Conservation (phyloP, 2,329 filamentous ascomycete species). For the Xylaria sp. region DNA sequence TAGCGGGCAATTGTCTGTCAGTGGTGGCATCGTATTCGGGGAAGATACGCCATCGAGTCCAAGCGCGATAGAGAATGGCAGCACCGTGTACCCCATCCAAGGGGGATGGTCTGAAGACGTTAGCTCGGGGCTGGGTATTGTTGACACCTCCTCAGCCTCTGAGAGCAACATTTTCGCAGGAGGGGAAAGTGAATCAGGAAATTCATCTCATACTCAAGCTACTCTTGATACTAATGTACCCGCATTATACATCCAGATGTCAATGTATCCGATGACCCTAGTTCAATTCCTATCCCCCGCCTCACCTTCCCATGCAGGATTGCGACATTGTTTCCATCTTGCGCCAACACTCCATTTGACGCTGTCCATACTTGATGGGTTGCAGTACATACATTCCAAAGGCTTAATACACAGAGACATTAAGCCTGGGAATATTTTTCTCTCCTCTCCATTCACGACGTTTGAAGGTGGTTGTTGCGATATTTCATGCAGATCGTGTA, state of each 20-base stretch:
- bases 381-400: constrained; percentile 71
- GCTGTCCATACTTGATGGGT: constrained; percentile 67
- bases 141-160: constrained; percentile 38
- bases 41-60: constrained; percentile 40
- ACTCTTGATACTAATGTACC: constrained; percentile 50
- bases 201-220: constrained; percentile 47
- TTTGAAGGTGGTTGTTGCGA: constrained; percentile 46
- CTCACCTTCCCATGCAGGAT: constrained; percentile 43
- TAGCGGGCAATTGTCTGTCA: constrained; percentile 28
- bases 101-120: constrained; percentile 53
- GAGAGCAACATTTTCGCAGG: constrained; percentile 48
- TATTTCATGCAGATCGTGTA: constrained; percentile 43
- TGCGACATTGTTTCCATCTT: constrained; percentile 70
- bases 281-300: constrained; percentile 56
- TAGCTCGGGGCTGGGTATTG: constrained; percentile 46
- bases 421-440: constrained; percentile 75
- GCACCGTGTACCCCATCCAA: constrained; percentile 6
- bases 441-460: constrained; percentile 58
- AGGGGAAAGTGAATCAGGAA: constrained; percentile 46
- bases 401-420: constrained; percentile 73
- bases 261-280: constrained; percentile 71
- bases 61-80: constrained; percentile 1
- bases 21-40: constrained; percentile 41
- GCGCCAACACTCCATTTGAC: constrained; percentile 67
- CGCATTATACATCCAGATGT: constrained; percentile 76